Conservation (phyloP, 1,284 basidiomycete genomes). For the Trichosporon coremiiforme region DNA sequence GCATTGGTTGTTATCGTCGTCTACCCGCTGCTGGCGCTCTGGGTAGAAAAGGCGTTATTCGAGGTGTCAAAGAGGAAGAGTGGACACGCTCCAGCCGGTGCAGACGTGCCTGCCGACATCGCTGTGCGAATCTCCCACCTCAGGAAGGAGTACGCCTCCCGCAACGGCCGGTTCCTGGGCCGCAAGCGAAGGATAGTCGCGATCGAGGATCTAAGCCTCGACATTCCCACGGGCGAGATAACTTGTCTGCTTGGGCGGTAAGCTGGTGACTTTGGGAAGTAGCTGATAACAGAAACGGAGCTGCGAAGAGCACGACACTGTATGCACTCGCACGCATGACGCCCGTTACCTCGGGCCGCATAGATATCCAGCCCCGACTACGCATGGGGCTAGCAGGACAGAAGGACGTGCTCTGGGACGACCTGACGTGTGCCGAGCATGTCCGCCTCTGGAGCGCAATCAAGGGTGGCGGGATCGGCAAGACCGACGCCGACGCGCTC, state of each 20-base stretch:
- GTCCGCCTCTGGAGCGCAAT: slow-evolving; percentile 71
- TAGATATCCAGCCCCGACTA: slow-evolving; percentile 61
- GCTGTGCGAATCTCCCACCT: slow-evolving; percentile 38
- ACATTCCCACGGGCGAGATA: slow-evolving; percentile 69
- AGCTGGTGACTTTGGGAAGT: neutral
- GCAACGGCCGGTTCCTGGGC: slow-evolving; percentile 33
- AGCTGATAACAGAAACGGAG: slow-evolving; percentile 57
- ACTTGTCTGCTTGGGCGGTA: slow-evolving; percentile 68
- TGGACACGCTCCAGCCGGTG: neutral
- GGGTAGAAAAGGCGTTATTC: slow-evolving; percentile 66
- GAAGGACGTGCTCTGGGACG: slow-evolving; percentile 78
- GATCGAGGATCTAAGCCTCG: slow-evolving; percentile 65
- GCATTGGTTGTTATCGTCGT: slow-evolving; percentile 66
- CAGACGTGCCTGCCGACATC: slow-evolving; percentile 21
- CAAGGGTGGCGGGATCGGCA: slow-evolving; percentile 59
- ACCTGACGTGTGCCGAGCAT: slow-evolving; percentile 72
- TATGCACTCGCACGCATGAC: slow-evolving; percentile 68
- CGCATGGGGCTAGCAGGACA: slow-evolving; percentile 73
- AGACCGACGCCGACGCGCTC: slow-evolving; percentile 55
- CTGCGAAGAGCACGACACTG: slow-evolving; percentile 74
- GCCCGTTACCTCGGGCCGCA: slow-evolving; percentile 64
- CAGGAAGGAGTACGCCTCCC: slow-evolving; percentile 37
- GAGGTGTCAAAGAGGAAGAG: slow-evolving; percentile 55
- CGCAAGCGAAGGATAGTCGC: slow-evolving; percentile 62
- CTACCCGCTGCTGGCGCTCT: slow-evolving; percentile 67